These are phyloP conservation scores for Termitomyces sp. DNA, from an alignment of 768 basidiomycete genomes.

Conservation along the genomic window DNA sequence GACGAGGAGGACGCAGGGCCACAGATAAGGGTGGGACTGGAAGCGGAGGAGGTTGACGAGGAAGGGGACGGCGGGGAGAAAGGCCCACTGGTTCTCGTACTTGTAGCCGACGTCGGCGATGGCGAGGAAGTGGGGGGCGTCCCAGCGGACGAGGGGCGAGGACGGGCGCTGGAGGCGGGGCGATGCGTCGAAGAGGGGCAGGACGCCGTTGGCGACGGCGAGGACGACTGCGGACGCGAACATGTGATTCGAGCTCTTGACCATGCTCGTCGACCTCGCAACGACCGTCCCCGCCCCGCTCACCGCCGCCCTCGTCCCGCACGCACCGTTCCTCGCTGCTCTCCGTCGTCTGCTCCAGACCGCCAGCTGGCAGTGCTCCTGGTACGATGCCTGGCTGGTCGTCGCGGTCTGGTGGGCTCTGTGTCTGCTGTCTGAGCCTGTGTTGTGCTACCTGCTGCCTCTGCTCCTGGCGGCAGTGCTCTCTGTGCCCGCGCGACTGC, in stretches of 20 bases:
- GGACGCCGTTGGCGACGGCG: conserved; percentile 18
- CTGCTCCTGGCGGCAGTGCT: conserved; percentile 7
- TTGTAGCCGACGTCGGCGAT: conserved; percentile 53
- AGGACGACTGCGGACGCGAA: conserved; percentile 13
- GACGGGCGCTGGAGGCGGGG: conserved; percentile 19
- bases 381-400: conserved; percentile 61
- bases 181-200: conserved; percentile 36
- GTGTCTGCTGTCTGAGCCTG: conserved; percentile 53
- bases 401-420: conserved; percentile 74
- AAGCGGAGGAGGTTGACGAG: conserved; percentile 36
- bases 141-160: conserved; percentile 69
- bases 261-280: conserved; percentile 37
- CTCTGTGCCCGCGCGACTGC: conserved; percentile 9
- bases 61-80: conserved; percentile 64
- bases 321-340: conserved; percentile 47
- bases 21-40: conserved; percentile 19
- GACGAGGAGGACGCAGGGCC: conserved; percentile 31
- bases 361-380: conserved; percentile 50
- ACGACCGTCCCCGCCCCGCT: conserved; percentile 58
- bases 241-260: neutral
- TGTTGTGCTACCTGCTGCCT: conserved; percentile 33
- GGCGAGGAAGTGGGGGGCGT: conserved; percentile 73
- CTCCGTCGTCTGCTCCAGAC: conserved; percentile 41
- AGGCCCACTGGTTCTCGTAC: conserved; percentile 87
- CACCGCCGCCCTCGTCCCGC: conserved; percentile 53